These are phyloP conservation scores for Aureobasidium sp. DNA, from an alignment of 2,329 filamentous ascomycete species.

Conservation along the genomic window DNA sequence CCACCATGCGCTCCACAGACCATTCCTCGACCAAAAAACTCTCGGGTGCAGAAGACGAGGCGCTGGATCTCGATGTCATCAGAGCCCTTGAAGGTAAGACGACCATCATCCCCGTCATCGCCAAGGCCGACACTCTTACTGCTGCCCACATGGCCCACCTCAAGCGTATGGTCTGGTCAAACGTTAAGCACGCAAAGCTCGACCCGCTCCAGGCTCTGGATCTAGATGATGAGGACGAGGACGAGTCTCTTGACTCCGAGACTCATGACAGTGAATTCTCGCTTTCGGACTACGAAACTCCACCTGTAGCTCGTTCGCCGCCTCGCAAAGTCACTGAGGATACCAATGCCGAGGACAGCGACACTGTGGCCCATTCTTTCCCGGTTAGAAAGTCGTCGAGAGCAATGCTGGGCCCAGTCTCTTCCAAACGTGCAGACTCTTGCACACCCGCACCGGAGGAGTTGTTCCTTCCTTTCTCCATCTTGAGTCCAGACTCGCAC, in stretches of 20 bases:
- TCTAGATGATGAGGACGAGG: conserved; percentile 63
- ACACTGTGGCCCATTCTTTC: conserved; percentile 32
- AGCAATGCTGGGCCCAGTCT: conserved; percentile 7
- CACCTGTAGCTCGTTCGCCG: conserved; percentile 36
- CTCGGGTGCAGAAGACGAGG: conserved; percentile 59
- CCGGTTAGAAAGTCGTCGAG: conserved; percentile 26
- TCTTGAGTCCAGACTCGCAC: conserved; percentile 90
- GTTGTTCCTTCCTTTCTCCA: conserved; percentile 79
- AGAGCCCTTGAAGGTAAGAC: conserved; percentile 87
- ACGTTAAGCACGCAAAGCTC: conserved; percentile 74
- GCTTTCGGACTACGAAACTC: conserved; percentile 24
- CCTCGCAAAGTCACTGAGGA: conserved; percentile 17
- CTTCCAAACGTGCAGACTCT: conserved; percentile 17
- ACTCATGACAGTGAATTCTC: conserved; percentile 45
- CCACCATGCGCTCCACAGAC: conserved; percentile 56
- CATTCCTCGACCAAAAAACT: background rate
- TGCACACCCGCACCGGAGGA: conserved; percentile 37
- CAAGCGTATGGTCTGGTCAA: conserved; percentile 85
- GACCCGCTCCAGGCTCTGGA: conserved; percentile 84
- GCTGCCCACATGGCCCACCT: conserved; percentile 86
- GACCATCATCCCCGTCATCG: conserved; percentile 88
- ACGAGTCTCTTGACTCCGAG: conserved; percentile 42
- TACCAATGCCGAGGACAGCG: conserved; percentile 21
- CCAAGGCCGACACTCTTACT: conserved; percentile 96
- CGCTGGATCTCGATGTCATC: conserved; percentile 84